Evolutionary conservation across 2,329 filamentous ascomycete genomes (phyloP).

Genomic region (Sphaerulina vaccinii): DNA sequence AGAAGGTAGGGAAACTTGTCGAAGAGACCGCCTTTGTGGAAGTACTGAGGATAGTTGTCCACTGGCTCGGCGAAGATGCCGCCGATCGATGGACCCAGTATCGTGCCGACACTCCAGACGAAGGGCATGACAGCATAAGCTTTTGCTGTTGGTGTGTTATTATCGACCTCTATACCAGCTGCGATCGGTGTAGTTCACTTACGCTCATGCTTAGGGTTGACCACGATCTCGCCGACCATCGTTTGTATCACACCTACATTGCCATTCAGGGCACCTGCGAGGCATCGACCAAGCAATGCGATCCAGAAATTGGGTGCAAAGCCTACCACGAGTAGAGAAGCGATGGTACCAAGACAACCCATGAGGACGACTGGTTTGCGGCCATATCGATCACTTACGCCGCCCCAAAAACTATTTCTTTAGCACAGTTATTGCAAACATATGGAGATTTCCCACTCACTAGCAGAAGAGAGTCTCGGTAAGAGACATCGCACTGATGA

Average conservation of each 20-base stretch:
- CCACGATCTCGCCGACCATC: constrained; percentile 87
- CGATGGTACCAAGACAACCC: constrained; percentile 77
- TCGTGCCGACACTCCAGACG: constrained; percentile 87
- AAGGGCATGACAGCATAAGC: constrained; percentile 94
- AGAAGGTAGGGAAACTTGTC: constrained; percentile 80
- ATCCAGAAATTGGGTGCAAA: constrained; percentile 81
- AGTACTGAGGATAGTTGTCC: constrained; percentile 67
- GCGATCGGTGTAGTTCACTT: constrained; percentile 42
- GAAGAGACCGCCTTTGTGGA: constrained; percentile 69
- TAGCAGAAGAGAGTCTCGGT: constrained; percentile 81
- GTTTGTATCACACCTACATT: constrained; percentile 78
- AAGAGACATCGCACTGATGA: constrained; percentile 82
- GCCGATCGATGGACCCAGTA: constrained; percentile 83
- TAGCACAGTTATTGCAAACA: neutral
- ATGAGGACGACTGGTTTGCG: constrained; percentile 81
- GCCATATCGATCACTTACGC: constrained; percentile 75
- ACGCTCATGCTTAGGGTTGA: constrained; percentile 82
- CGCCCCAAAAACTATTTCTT: constrained; percentile 66
- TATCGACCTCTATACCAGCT: neutral
- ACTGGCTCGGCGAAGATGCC: constrained; percentile 81
- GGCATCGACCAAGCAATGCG: constrained; percentile 70
- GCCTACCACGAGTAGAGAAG: constrained; percentile 79
- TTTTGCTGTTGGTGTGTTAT: constrained; percentile 54
- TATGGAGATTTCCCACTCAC: no score
- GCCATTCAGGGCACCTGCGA: constrained; percentile 83